These are phyloP conservation scores for Lenzites betulinus DNA, from an alignment of 768 basidiomycete genomes.

Conservation along the genomic window DNA sequence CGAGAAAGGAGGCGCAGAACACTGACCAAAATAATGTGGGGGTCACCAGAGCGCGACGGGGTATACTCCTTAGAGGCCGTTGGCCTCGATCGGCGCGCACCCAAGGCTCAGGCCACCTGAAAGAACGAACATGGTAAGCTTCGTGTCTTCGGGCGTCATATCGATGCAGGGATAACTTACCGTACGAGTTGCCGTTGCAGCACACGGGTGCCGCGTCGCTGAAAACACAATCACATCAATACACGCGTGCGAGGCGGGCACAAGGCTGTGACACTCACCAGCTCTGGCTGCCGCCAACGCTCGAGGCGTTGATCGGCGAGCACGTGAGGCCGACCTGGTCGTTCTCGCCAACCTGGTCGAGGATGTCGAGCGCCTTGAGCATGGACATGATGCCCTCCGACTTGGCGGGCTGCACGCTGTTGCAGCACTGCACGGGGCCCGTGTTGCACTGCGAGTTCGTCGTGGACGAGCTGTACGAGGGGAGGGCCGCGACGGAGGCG, in stretches of 20 bases:
- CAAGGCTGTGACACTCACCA: conserved; percentile 18
- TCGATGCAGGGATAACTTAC: neutral
- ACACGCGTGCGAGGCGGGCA: no score
- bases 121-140: neutral
- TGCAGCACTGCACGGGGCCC: conserved; percentile 34
- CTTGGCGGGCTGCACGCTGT: conserved; percentile 28
- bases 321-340: conserved; percentile 25
- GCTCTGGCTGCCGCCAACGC: conserved; percentile 18
- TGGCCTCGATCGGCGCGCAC: conserved; percentile 13
- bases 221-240: no score
- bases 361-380: conserved; percentile 21
- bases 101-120: conserved; percentile 10
- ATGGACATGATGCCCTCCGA: conserved; percentile 14
- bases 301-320: conserved; percentile 21
- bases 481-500: neutral
- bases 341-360: conserved; percentile 1
- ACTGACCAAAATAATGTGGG: neutral
- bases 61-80: neutral
- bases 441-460: conserved; percentile 30
- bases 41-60: neutral
- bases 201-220: conserved; percentile 16
- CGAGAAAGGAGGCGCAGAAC: no score
- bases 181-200: conserved; percentile 16
- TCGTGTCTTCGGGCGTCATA: neutral
- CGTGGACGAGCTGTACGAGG: neutral